Evolutionary conservation across 768 basidiomycete genomes (phyloP), one percentile per base, ranked within the genome.

Genomic region (Lactifluus rugatus): DNA sequence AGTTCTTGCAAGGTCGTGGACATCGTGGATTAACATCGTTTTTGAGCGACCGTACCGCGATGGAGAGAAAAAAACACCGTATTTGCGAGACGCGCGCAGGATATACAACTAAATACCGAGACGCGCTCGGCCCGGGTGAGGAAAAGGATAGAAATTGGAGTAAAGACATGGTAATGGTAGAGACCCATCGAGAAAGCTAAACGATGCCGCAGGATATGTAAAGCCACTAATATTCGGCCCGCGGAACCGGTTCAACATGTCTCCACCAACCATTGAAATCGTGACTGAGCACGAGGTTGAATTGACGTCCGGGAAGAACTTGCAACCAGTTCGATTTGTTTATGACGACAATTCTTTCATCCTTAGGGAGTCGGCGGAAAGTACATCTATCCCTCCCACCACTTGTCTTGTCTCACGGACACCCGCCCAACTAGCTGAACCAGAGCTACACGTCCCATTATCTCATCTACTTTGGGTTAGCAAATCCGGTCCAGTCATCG

Each of bases 1-100:
- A 31, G 67, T 66, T 64, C 80, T 72, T n/a, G 92, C 92, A 32
- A 89, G 61, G 3, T 69, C 58, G 60, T 93, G 89, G 0, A 93
- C 79, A 0, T 64, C 65, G 36, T 65, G 46, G 32, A 71, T 45
- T 74, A 48, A n/a, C 39, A 52, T 17, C 14, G 39, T 5, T 34
- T 34, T 34, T 34, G 34, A 34, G 34, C 9, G 10, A 31, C 2
- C 28, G 9, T 31, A 31, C 28, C 6, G 28, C 28, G 9, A 23
- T 1, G 8, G n/a, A 37, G 34, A 34, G 31, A 21, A 23, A 41
- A 52, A 19, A n/a, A n/a, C n/a, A n/a, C n/a, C n/a, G n/a, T n/a
- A n/a, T n/a, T n/a, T n/a, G n/a, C n/a, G n/a, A n/a, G n/a, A n/a
- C n/a, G n/a, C n/a, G n/a, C n/a, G n/a, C n/a, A n/a, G n/a, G n/a